Evolutionary conservation across 129 eudicot species (phyloP), one percentile per base, ranked within the genome.

Genomic region (Ambrosia artemisiifolia): DNA sequence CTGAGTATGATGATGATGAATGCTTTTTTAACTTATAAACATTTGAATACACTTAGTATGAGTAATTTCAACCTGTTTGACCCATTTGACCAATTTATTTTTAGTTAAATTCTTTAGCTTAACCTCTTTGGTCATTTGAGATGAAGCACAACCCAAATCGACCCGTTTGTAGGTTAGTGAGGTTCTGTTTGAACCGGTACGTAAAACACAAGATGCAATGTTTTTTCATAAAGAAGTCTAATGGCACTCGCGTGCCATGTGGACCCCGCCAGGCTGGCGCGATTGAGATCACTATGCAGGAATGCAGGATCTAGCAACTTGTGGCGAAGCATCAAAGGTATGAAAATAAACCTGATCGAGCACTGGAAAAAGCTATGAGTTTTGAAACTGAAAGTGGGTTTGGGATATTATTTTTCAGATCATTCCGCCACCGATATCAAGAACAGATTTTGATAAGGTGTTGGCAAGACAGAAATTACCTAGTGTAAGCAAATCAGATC

Each of bases 241-340:
- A n/a, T n/a, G n/a, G n/a, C n/a, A n/a, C n/a, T n/a, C n/a, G n/a
- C n/a, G n/a, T n/a, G n/a, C n/a, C n/a, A n/a, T 85, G 90, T 64
- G 87, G 90, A 49, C 90, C 90, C 19, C 76, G 84, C 48, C 90
- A 82, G 35, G 85, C 85, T 9, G 90, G 90, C 66, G 90, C 87
- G 44, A 69, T 85, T 24, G 83, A 79, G 84, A 85, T 77, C 70
- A 79, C 76, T n/a, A n/a, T n/a, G n/a, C n/a, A n/a, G n/a, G n/a
- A n/a, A n/a, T 19, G 90, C 85, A 82, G 75, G 87, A 79, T 71
- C 80, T 85, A 34, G 90, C 87, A 19, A 78, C 83, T 34, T 78
- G 74, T 72, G 90, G 90, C 38, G 72, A 68, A 46, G 87, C 87
- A 47, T 80, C 87, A 73, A 79, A 76, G 90, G 90, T 85, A 85